These are phyloP conservation scores for Nyssa sinensis DNA, from an alignment of 148 eudicot species.

Conservation along the genomic window DNA sequence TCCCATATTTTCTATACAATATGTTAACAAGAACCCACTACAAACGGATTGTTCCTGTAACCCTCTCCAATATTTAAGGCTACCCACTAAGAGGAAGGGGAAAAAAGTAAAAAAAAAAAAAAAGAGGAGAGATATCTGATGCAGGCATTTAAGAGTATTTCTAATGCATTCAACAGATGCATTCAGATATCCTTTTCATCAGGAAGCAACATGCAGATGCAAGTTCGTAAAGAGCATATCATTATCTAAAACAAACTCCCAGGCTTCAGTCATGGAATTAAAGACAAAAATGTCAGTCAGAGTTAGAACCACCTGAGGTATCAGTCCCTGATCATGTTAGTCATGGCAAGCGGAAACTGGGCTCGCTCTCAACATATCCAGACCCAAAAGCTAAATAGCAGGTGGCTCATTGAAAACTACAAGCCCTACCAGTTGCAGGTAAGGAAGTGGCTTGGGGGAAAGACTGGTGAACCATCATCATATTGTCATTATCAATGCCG, in stretches of 20 bases:
- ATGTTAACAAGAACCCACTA: not conserved
- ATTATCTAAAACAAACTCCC: not conserved
- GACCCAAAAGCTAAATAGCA: slow-evolving; percentile 18
- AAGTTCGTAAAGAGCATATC: not conserved
- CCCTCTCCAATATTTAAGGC: not conserved
- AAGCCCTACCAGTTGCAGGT: slow-evolving; percentile 38
- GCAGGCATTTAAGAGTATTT: not conserved
- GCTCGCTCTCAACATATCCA: slow-evolving; percentile 74
- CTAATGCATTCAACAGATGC: not conserved
- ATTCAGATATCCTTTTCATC: slow-evolving; percentile 2
- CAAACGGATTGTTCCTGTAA: not conserved
- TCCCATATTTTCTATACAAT: slow-evolving; percentile 12
- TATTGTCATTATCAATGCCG: slow-evolving; percentile 30
- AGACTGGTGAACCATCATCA: slow-evolving; percentile 35
- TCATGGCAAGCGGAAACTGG: slow-evolving; percentile 54
- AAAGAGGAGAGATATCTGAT: not conserved
- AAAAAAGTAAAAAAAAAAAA: not conserved
- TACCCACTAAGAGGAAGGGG: not conserved
- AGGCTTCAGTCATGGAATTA: not conserved
- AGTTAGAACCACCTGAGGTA: not conserved
- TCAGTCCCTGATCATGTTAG: slow-evolving; percentile 40
- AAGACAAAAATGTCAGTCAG: slow-evolving; percentile 4
- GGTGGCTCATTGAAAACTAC: slow-evolving; percentile 44
- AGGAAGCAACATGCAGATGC: not conserved
- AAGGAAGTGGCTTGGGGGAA: slow-evolving; percentile 44